These are phyloP conservation scores for Leptoxyphium fumago DNA, from an alignment of 2,329 filamentous ascomycete genomes.

Conservation along the genomic window DNA sequence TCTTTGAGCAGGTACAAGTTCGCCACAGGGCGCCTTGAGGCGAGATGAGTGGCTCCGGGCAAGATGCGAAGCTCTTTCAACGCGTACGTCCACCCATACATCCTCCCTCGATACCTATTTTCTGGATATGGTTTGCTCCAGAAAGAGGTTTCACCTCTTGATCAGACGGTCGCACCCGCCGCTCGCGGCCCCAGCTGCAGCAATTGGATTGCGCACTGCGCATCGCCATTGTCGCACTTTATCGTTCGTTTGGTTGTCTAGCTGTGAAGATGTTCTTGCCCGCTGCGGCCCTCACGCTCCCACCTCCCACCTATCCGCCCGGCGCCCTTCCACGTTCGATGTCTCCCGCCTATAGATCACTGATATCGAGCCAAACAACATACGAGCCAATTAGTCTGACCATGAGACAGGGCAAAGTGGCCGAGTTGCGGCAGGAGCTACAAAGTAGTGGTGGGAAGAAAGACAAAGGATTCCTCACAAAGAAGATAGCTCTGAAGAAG, in stretches of 20 bases:
- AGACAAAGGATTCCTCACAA: conserved; percentile 87
- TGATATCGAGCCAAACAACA: neutral
- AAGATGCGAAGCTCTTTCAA: conserved; percentile 98
- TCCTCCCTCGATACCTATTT: neutral
- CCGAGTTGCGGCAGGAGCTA: conserved; percentile 87
- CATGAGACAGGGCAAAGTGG: conserved; percentile 77
- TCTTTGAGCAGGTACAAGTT: no score
- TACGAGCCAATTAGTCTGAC: neutral
- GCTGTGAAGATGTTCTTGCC: neutral
- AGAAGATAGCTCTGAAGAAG: conserved; percentile 98
- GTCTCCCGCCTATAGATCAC: conserved; percentile 3
- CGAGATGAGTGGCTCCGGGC: conserved; percentile 33
- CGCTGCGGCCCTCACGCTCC: neutral
- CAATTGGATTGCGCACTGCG: no score
- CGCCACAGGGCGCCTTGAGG: neutral
- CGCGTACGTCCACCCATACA: conserved; percentile 50
- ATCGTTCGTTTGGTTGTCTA: no score
- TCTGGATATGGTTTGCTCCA: no score
- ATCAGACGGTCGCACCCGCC: no score
- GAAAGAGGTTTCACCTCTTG: no score
- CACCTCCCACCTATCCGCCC: neutral
- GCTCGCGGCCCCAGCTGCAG: no score
- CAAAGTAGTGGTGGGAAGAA: conserved; percentile 69
- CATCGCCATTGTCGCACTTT: no score
- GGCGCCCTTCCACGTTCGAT: neutral